phyloP scores from a whole-genome alignment of 495 filamentous ascomycete species.

The Niebla homalea region DNA sequence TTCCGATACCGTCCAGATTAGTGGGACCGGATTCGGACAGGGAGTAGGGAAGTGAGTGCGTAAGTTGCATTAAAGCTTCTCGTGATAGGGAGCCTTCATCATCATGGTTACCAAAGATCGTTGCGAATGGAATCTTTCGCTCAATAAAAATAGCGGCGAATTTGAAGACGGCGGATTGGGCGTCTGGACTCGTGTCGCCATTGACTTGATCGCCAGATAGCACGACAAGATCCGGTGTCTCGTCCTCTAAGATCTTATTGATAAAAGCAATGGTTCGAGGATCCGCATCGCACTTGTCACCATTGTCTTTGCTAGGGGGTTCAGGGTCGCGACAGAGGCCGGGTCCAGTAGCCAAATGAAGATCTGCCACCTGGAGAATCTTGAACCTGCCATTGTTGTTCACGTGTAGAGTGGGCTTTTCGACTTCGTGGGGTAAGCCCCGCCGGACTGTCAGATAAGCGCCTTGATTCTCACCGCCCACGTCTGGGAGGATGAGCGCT shows the following conservation, averaged over 20 bases:
- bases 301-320: slow-evolving; percentile 48
- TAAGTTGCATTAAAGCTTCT: slow-evolving; percentile 64
- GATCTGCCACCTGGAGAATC: slow-evolving; percentile 85
- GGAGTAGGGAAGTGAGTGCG: slow-evolving; percentile 78
- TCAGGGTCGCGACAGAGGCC: slow-evolving; percentile 74
- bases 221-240: slow-evolving; percentile 84
- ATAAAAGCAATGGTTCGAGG: slow-evolving; percentile 85
- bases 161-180: slow-evolving; percentile 90
- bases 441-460: slow-evolving; percentile 64
- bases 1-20: slow-evolving; percentile 78
- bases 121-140: slow-evolving; percentile 80
- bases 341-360: slow-evolving; percentile 82
- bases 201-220: slow-evolving; percentile 91
- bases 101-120: slow-evolving; percentile 96
- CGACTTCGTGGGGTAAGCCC: slow-evolving; percentile 43
- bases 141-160: slow-evolving; percentile 75
- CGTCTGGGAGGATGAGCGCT: slow-evolving; percentile 49
- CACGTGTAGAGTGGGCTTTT: slow-evolving; percentile 61
- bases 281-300: slow-evolving; percentile 79
- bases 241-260: slow-evolving; percentile 65
- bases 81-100: slow-evolving; percentile 78
- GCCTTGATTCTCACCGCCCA: slow-evolving; percentile 43
- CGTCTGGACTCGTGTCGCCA: slow-evolving; percentile 80
- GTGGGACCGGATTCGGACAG: slow-evolving; percentile 69
- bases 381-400: slow-evolving; percentile 88